A percentile compares a stretch with the other conserved stretches of the same genome.
Conservation (phyloP, 2,329 filamentous ascomycete genomes). For the Nigrograna mackinnonii region DNA sequence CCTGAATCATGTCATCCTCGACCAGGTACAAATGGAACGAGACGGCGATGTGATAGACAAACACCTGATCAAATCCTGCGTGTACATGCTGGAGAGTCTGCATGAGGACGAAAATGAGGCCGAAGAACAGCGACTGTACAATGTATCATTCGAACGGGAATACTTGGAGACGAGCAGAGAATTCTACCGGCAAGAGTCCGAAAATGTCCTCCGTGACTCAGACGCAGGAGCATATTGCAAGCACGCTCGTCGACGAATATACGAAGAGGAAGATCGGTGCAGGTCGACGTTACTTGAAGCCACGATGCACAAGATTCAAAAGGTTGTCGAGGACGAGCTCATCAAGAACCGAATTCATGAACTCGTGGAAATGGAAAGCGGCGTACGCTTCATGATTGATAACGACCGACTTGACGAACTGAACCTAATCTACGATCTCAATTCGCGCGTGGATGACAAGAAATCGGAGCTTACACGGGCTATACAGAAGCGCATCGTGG, state of each 20-base stretch:
- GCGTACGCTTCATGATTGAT: conserved; percentile 87
- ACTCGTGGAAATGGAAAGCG: conserved; percentile 84
- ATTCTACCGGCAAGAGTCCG: conserved; percentile 79
- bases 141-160: conserved; percentile 77
- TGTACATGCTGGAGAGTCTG: conserved; percentile 86
- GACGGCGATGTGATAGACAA: conserved; percentile 88
- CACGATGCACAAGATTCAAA: conserved; percentile 73
- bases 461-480: conserved; percentile 72
- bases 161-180: conserved; percentile 71
- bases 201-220: conserved; percentile 72
- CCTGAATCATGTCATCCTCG: conserved; percentile 79
- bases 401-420: conserved; percentile 82
- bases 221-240: conserved; percentile 83
- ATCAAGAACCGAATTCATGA: conserved; percentile 78
- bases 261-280: conserved; percentile 82
- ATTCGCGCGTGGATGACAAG: conserved; percentile 74
- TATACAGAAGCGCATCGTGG: conserved; percentile 74
- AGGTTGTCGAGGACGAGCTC: conserved; percentile 79
- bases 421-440: conserved; percentile 77
- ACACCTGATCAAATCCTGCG: conserved; percentile 77
- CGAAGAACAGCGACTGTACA: conserved; percentile 80
- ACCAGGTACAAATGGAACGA: conserved; percentile 90
- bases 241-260: conserved; percentile 72
- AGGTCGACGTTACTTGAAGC: conserved; percentile 76
- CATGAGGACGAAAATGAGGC: conserved; percentile 81